These are phyloP conservation scores for Dianthus caryophyllus DNA, from an alignment of 148 eudicot species.

Conservation along the genomic window DNA sequence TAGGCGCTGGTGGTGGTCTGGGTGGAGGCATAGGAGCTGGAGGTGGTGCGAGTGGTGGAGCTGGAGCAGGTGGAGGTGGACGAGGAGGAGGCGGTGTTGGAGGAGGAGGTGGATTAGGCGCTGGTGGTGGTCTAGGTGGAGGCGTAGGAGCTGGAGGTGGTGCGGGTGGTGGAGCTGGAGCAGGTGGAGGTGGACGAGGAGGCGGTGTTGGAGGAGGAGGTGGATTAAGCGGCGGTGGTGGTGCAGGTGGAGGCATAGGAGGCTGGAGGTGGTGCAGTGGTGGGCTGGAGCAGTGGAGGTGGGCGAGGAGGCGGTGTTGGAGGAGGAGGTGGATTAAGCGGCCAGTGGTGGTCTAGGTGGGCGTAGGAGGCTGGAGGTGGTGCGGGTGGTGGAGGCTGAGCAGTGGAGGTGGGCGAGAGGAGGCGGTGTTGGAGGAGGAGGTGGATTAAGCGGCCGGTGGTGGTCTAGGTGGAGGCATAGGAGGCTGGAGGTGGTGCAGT, in stretches of 20 bases:
- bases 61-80: not conserved
- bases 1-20: not conserved
- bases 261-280: no score
- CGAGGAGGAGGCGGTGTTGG: not conserved
- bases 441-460: not conserved
- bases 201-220: not conserved
- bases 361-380: not conserved
- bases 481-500: not conserved
- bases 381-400: not conserved
- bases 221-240: not conserved
- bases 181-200: not conserved
- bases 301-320: not conserved
- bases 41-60: not conserved
- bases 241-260: not conserved
- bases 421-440: not conserved
- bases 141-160: not conserved
- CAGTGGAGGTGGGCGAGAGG: not conserved
- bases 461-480: not conserved
- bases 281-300: not conserved
- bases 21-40: not conserved
- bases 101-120: not conserved
- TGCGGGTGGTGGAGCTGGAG: not conserved
- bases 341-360: not conserved
- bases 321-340: not conserved
- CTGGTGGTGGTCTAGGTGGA: not conserved